Evolutionary conservation across 139 green algal genomes (phyloP), one percentile per base, ranked within the genome.

Genomic region (Diplosphaera chodatii): DNA sequence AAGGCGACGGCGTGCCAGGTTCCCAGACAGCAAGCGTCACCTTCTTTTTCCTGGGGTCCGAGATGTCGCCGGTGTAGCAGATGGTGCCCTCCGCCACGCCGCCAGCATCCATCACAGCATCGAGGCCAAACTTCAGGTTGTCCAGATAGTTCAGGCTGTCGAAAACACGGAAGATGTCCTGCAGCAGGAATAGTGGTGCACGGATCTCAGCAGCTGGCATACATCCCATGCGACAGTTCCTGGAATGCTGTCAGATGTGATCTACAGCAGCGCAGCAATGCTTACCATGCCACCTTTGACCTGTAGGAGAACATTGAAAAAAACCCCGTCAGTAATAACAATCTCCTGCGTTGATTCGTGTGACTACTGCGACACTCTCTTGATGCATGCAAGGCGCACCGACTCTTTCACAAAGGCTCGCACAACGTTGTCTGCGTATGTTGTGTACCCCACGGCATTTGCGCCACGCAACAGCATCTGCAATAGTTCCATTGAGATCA

Each of bases 91-190:
- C 74, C 23, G 68, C 74, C 27, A 75, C 68, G 1, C 74, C 74
- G 21, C 68, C 68, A 8, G 68, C 74, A 13, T 31, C 34, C 22
- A 27, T 34, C 18, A 79, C 74, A 29, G 74, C 74, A 76, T 96
- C 92, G 33, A 98, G 90, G 55, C 92, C 92, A 76, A 97, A 98
- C 75, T 85, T 87, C 28, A 96, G 78, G 79, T 96, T 81, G 78
- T 94, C 88, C 25, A 91, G 62, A 77, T 95, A 92, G 83, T 96
- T 96, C 29, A 96, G 78, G 4, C 79, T 90, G 79, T 94, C 89
- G 75, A 94, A 94, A 0, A 94, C 77, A 30, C 91, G 82, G 83
- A 98, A 98, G 73, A 98, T 95, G 86, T 98, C 93, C n/a, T n/a
- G n/a, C n/a, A n/a, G n/a, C n/a, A n/a, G n/a, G n/a, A n/a, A n/a